A percentile compares a stretch with the other conserved stretches of the same genome.
Conservation (phyloP, 768 basidiomycete species). For the Plicaturopsis crispa region DNA sequence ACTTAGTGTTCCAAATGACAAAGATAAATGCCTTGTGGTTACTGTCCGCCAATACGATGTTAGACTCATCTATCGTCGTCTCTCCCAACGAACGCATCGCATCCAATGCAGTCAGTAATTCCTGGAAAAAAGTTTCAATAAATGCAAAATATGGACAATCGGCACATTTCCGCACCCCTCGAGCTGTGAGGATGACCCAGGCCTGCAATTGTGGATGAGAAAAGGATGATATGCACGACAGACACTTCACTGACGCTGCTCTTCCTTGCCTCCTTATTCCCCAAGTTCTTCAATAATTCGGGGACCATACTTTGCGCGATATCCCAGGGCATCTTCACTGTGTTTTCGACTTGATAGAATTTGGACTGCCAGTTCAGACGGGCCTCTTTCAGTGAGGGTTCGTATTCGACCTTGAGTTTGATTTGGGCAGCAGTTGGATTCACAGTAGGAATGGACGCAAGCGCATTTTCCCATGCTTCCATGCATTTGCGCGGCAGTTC, state of each 20-base stretch:
- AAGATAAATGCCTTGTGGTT: not conserved
- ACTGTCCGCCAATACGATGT: not conserved
- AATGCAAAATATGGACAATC: too few species aligned
- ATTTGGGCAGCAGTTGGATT: too few species aligned
- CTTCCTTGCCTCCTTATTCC: not conserved
- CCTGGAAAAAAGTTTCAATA: too few species aligned
- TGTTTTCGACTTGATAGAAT: not conserved
- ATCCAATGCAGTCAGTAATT: constrained; percentile 19
- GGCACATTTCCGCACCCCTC: constrained; percentile 19
- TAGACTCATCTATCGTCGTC: not conserved
- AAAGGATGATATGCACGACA: too few species aligned
- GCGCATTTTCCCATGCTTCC: too few species aligned
- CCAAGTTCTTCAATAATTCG: not conserved
- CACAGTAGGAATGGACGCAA: too few species aligned
- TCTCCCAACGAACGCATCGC: constrained; percentile 15
- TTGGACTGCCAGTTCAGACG: too few species aligned
- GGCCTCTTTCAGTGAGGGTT: too few species aligned
- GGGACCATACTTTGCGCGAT: not conserved
- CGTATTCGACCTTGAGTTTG: too few species aligned
- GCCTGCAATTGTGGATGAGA: too few species aligned
- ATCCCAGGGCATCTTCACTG: not conserved
- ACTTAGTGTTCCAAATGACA: not conserved
- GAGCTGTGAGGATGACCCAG: constrained; percentile 24
- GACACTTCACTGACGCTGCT: not conserved
- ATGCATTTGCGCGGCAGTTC: too few species aligned